phyloP scores from a whole-genome alignment of 2,329 filamentous ascomycete species.

The Pseudonectria buxi region DNA sequence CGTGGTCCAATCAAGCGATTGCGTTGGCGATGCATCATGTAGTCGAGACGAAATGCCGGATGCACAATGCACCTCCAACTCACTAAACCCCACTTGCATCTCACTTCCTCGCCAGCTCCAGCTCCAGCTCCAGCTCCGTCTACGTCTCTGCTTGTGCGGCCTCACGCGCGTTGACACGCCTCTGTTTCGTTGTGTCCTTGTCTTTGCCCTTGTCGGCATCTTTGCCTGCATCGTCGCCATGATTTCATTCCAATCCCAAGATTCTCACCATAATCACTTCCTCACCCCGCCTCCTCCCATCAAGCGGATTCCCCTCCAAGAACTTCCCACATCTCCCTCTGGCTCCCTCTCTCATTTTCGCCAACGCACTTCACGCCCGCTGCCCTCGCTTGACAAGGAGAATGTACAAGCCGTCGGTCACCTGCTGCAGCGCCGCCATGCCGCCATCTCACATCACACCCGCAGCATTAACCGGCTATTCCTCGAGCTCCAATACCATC shows the following conservation, averaged over 20 bases:
- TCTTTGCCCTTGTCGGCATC: background rate
- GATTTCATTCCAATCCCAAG: slow-evolving; percentile 6
- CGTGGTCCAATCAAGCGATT: too few relatives aligned
- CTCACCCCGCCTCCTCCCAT: slow-evolving; percentile 6
- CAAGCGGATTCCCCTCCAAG: slow-evolving; percentile 21
- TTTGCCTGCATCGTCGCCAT: slow-evolving; percentile 6
- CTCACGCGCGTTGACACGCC: background rate
- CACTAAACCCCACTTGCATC: too few relatives aligned
- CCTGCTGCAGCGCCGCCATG: slow-evolving; percentile 10
- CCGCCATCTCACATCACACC: slow-evolving; percentile 5
- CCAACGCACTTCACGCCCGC: slow-evolving; percentile 13
- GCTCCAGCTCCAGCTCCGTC: background rate
- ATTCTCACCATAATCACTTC: slow-evolving; percentile 1
- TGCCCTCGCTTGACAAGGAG: slow-evolving; percentile 23
- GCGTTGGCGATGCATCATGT: too few relatives aligned
- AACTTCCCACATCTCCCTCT: slow-evolving; percentile 17
- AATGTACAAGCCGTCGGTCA: slow-evolving; percentile 15
- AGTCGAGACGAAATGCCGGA: too few relatives aligned
- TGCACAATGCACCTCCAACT: too few relatives aligned
- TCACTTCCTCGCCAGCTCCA: too few relatives aligned
- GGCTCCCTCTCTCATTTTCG: slow-evolving; percentile 17
- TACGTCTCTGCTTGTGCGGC: background rate
- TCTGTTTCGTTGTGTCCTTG: background rate
- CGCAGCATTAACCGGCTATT: slow-evolving; percentile 5
- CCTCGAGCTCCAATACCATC: slow-evolving; percentile 3